A percentile compares a stretch with the other conserved stretches of the same genome.
These are phyloP conservation scores for Aspergillus costaricaensis DNA, from an alignment of 2,329 filamentous ascomycete species.

Conservation along the genomic window DNA sequence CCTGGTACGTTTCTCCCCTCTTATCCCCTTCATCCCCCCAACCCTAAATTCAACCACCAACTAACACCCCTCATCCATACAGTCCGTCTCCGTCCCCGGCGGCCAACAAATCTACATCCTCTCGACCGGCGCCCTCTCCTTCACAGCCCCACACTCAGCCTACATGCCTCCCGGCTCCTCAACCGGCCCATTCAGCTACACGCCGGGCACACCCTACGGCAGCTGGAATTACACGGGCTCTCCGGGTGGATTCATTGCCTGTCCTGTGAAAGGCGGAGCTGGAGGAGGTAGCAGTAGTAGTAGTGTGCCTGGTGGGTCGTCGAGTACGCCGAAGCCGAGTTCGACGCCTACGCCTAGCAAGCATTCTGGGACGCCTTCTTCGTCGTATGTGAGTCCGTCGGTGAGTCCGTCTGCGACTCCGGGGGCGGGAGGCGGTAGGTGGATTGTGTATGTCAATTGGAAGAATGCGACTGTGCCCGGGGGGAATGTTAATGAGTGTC, in stretches of 20 bases:
- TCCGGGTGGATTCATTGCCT: conserved; percentile 43
- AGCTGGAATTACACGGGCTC: conserved; percentile 32
- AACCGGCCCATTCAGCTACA: conserved; percentile 51
- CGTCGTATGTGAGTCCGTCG: background rate
- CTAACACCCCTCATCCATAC: background rate
- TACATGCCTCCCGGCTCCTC: conserved; percentile 54
- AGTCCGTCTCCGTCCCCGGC: conserved; percentile 59
- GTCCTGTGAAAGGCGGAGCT: conserved; percentile 28
- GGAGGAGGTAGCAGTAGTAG: background rate
- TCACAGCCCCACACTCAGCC: conserved; percentile 58
- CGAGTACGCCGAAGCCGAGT: background rate
- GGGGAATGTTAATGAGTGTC: conserved; percentile 40
- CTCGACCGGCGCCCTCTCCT: conserved; percentile 56
- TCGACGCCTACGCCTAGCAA: conserved; percentile 13
- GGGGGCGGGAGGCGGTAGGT: conserved; percentile 12
- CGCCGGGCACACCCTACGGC: conserved; percentile 26
- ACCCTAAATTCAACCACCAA: background rate
- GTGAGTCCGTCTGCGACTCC: background rate
- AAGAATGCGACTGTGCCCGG: conserved; percentile 41
- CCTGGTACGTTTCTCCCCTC: conserved; percentile 30
- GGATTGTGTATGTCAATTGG: conserved; percentile 44
- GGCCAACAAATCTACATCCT: conserved; percentile 63
- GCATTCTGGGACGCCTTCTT: background rate
- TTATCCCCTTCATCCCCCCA: background rate
- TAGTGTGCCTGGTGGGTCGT: background rate